Evolutionary conservation across 148 eudicot species (phyloP).

Genomic region (Heliosperma pusillum): DNA sequence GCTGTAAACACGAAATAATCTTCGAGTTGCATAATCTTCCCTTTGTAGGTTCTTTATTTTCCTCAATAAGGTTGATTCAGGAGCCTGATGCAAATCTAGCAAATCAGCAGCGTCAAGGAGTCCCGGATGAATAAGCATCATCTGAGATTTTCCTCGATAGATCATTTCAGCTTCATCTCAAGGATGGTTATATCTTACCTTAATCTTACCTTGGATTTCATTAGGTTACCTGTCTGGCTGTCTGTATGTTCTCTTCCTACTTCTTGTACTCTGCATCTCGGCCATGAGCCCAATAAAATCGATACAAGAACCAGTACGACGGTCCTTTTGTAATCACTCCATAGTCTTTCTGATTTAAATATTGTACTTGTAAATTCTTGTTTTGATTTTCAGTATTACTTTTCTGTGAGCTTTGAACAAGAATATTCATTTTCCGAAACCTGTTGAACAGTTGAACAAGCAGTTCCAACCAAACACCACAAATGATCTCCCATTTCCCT

Average conservation of each 20-base stretch:
- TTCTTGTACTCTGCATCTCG: neutral
- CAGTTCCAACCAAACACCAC: no score
- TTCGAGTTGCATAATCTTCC: neutral
- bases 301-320: neutral
- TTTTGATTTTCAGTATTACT: no score
- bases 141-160: neutral
- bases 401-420: no score
- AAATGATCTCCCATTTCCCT: no score
- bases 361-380: no score
- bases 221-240: neutral
- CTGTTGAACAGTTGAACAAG: no score
- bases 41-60: neutral
- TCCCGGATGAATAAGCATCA: neutral
- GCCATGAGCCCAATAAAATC: constrained; percentile 10
- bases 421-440: no score
- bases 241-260: neutral
- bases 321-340: neutral
- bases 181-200: neutral
- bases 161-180: neutral
- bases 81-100: neutral
- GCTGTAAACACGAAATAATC: constrained; percentile 16
- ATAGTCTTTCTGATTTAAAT: neutral
- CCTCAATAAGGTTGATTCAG: neutral
- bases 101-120: neutral
- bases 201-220: neutral